Evolutionary conservation across 331 rosid species (phyloP), one percentile per base, ranked within the genome.

Genomic region (Phaseolus coccineus): DNA sequence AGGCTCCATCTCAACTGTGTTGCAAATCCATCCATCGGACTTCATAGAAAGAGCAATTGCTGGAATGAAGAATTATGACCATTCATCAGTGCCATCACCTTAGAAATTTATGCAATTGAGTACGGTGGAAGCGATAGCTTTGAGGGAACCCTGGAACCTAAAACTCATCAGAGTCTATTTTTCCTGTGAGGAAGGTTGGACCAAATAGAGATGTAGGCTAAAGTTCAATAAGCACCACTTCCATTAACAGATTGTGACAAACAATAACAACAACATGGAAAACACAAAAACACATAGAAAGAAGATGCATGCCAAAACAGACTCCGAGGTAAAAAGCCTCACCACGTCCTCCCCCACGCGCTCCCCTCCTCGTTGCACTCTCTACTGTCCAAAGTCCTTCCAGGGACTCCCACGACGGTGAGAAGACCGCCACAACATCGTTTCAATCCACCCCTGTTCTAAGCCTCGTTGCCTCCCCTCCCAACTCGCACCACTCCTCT

Each of bases 331-430:
- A 11, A 94, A 97, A 3, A 94, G 98, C 86, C 74, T 89, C 6
- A 90, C 90, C 0, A 76, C 97, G 0, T 92, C 98, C 6, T 94
- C 98, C 0, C 98, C 98, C 0, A 42, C 94, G 27, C 85, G 97
- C 71, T 94, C 97, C 47, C 97, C 97, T 42, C 97, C 98, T 0
- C 93, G 96, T n/a, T 91, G 98, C 3, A 96, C 91, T 0, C 89
- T 89, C 35, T 94, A 92, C 93, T 94, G 98, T 94, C 9, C 98
- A 94, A 82, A 89, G 94, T 74, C 98, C 98, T 3, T 94, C 98
- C 0, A 81, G 97, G 2, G 98, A 94, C 12, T 94, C 98, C 5
- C 97, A 94, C 94, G 98, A 94, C 68, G 98, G 97, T 1, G 98
- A 94, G 88, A 94, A 92, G 78, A 94, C 97, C 0, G 68, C 93